Evolutionary conservation across 2,329 filamentous ascomycete genomes (phyloP).

Genomic region (Cucurbitaria berberidis): DNA sequence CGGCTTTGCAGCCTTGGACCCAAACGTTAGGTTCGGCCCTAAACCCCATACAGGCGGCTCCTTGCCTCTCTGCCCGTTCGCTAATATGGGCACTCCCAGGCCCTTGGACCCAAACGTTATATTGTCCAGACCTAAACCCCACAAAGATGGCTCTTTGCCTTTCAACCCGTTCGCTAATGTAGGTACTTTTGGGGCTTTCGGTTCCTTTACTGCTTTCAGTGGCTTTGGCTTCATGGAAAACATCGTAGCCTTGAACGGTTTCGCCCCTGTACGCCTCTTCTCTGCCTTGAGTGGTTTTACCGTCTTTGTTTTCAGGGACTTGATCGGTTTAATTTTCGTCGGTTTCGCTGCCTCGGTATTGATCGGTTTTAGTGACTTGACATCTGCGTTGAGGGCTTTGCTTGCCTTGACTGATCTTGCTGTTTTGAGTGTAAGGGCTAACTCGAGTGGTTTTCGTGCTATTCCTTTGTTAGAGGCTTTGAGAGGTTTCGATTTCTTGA

Average conservation of each 20-base stretch:
- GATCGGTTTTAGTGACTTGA: background rate
- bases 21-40: background rate
- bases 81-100: background rate
- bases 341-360: background rate
- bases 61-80: background rate
- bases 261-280: background rate
- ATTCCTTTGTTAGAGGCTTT: background rate
- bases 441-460: background rate
- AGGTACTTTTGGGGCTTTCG: background rate
- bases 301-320: background rate
- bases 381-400: background rate
- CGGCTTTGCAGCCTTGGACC: background rate
- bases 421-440: background rate
- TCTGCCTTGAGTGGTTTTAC: background rate
- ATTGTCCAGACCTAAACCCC: background rate
- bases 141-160: background rate
- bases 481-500: background rate
- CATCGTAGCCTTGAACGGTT: background rate
- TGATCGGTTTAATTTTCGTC: background rate
- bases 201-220: background rate
- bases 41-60: background rate
- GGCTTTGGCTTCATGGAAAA: background rate
- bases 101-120: too few relatives aligned
- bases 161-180: background rate
- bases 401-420: background rate